Percentiles rank a stretch among this genome's conserved stretches.
phyloP scores from a whole-genome alignment of 257 asterid species.

The Gentiana dahurica region DNA sequence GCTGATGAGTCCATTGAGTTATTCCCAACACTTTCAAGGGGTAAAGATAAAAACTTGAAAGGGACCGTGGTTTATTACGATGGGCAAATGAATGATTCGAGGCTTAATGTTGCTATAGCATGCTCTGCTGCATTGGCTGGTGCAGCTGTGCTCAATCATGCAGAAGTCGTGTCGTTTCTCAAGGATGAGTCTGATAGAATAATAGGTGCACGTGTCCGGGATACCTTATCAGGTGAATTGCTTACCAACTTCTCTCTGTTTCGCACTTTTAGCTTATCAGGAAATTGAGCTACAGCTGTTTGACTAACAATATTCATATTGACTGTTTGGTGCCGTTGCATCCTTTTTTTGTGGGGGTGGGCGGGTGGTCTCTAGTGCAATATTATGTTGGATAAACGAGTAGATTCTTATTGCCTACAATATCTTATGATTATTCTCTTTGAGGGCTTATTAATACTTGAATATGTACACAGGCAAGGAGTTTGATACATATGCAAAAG shows the following conservation, averaged over 20 bases:
- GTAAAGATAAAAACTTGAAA: conserved; percentile 63
- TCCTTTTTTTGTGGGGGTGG: neutral
- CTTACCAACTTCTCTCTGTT: neutral
- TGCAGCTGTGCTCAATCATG: conserved; percentile 87
- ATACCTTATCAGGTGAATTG: conserved; percentile 59
- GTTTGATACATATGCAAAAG: conserved; percentile 91
- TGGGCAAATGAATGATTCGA: conserved; percentile 98
- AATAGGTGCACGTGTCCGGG: conserved; percentile 75
- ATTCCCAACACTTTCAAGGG: conserved; percentile 84
- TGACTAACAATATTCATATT: neutral
- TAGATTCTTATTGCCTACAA: neutral
- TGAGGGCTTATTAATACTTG: conserved; percentile 19
- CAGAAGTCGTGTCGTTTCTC: conserved; percentile 69
- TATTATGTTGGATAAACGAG: too few species aligned
- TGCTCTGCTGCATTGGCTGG: conserved; percentile 96
- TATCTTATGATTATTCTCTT: neutral
- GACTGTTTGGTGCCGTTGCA: neutral
- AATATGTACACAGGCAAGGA: conserved; percentile 65
- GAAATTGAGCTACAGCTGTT: too few species aligned
- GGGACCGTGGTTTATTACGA: conserved; percentile 98
- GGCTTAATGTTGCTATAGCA: conserved; percentile 80
- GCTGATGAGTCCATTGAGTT: conserved; percentile 80
- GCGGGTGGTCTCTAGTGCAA: neutral
- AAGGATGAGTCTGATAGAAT: conserved; percentile 63
- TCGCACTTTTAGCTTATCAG: neutral